Evolutionary conservation across 805 yeast genomes (phyloP).

Genomic region (Torulaspora maleeae): DNA sequence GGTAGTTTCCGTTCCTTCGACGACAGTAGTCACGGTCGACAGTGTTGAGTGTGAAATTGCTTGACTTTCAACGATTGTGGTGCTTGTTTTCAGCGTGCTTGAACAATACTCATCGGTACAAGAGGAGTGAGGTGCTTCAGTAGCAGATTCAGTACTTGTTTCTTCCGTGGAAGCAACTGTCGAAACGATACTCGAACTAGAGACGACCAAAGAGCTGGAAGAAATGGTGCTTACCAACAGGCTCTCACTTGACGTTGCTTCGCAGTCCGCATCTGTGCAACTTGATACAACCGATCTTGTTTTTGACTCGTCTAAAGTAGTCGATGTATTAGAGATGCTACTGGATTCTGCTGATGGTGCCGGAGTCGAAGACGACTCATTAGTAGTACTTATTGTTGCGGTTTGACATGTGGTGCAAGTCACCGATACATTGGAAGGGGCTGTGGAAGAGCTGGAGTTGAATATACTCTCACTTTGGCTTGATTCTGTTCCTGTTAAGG

Average conservation of each 20-base stretch:
- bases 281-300: not conserved
- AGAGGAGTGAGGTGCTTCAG: no score
- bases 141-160: no score
- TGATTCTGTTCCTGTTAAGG: no score
- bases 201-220: not conserved
- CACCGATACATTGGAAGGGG: not conserved
- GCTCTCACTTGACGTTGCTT: not conserved
- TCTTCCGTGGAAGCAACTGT: no score
- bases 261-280: not conserved
- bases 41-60: not conserved
- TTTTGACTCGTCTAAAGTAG: not conserved
- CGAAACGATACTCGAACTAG: no score
- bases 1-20: constrained; percentile 32
- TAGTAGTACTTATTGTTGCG: not conserved
- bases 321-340: not conserved
- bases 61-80: not conserved
- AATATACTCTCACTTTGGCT: no score
- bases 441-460: not conserved
- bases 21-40: constrained; percentile 34
- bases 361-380: not conserved
- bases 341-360: not conserved
- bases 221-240: not conserved
- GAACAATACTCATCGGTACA: not conserved
- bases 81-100: no score
- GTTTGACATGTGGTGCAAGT: not conserved